phyloP scores from a whole-genome alignment of 2,329 filamentous ascomycete genomes.

The Verticillium nubilum region DNA sequence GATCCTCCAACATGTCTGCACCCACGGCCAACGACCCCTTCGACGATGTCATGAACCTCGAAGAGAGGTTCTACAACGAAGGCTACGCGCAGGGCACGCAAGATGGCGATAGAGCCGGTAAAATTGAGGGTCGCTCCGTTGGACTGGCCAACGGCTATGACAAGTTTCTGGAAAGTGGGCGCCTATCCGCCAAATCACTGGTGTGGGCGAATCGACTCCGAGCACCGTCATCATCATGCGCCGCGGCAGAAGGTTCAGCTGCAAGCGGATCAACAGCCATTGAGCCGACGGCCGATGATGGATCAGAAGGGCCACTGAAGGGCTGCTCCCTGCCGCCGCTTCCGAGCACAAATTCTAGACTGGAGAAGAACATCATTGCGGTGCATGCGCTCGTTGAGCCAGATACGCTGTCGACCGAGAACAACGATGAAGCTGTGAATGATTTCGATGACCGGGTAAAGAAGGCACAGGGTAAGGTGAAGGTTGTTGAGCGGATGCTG shows the following conservation, averaged over 20 bases:
- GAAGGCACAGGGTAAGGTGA: constrained; percentile 75
- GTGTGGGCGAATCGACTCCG: constrained; percentile 76
- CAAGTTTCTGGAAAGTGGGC: constrained; percentile 79
- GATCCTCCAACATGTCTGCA: background rate
- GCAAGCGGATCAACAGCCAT: background rate
- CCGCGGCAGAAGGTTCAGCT: background rate
- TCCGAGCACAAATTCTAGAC: constrained; percentile 50
- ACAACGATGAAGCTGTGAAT: constrained; percentile 82
- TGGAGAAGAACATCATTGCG: constrained; percentile 70
- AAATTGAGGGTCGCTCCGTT: constrained; percentile 83
- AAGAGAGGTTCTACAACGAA: constrained; percentile 71
- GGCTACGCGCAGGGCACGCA: constrained; percentile 70
- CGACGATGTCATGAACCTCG: constrained; percentile 53
- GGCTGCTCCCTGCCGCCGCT: constrained; percentile 33
- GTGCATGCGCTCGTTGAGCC: constrained; percentile 76
- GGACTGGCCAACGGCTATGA: constrained; percentile 91
- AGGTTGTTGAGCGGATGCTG: constrained; percentile 72
- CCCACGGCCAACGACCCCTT: constrained; percentile 42
- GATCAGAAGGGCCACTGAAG: background rate
- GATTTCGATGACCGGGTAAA: constrained; percentile 89
- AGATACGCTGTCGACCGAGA: constrained; percentile 70
- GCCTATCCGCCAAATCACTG: constrained; percentile 68
- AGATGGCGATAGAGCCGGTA: constrained; percentile 74
- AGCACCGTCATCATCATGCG: constrained; percentile 2
- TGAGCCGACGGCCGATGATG: background rate